Conservation (phyloP, 2,329 filamentous ascomycete genomes). For the Verticillium albo-atrum region DNA sequence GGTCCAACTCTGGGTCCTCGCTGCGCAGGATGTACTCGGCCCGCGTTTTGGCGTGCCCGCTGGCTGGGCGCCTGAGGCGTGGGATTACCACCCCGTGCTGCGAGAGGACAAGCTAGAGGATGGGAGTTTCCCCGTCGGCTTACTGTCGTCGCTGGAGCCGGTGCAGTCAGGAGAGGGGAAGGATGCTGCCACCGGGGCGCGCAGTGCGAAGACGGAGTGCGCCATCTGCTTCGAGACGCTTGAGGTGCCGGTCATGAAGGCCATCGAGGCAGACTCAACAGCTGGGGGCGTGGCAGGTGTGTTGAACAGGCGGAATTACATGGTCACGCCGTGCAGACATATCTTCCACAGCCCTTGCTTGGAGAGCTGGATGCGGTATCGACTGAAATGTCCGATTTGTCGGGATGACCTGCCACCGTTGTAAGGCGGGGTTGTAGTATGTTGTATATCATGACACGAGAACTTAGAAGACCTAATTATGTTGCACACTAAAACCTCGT, state of each 20-base stretch:
- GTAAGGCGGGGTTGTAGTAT: constrained; percentile 28
- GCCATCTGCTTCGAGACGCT: constrained; percentile 92
- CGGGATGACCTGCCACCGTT: constrained; percentile 82
- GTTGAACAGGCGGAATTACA: constrained; percentile 78
- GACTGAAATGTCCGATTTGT: constrained; percentile 93
- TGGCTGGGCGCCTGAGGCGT: constrained; percentile 67
- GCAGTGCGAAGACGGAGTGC: constrained; percentile 63
- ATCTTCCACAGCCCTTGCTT: constrained; percentile 91
- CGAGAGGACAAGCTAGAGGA: constrained; percentile 78
- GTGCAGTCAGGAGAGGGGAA: constrained; percentile 26
- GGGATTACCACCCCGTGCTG: constrained; percentile 92
- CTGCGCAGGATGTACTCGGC: constrained; percentile 77
- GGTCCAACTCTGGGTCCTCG: constrained; percentile 77
- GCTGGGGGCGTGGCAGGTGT: constrained; percentile 59
- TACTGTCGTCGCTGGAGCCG: constrained; percentile 38
- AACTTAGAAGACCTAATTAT: too few species aligned
- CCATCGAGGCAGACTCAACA: constrained; percentile 45
- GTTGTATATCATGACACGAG: not conserved
- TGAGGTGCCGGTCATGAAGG: constrained; percentile 76
- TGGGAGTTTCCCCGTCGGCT: constrained; percentile 74
- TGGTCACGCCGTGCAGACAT: constrained; percentile 96
- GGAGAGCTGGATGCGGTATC: constrained; percentile 93
- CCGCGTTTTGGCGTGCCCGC: constrained; percentile 80
- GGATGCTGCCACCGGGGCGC: constrained; percentile 18
- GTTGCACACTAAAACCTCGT: too few species aligned